Conservation (phyloP, 768 basidiomycete genomes). For the Suillus spraguei region DNA sequence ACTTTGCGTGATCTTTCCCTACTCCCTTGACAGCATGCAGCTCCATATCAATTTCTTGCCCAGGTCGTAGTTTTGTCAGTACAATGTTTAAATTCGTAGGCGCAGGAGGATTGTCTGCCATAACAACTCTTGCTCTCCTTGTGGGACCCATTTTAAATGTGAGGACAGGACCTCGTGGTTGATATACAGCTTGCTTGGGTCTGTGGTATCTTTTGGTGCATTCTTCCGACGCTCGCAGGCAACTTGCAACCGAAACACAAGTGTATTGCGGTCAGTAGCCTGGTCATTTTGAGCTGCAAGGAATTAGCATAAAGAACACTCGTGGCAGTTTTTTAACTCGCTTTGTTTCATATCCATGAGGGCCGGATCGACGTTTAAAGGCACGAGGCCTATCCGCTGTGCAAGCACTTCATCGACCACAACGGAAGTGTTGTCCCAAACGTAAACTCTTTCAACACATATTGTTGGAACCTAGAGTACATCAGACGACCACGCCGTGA, state of each 20-base stretch:
- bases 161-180: constrained; percentile 71
- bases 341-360: constrained; percentile 59
- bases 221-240: constrained; percentile 64
- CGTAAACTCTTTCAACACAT: constrained; percentile 87
- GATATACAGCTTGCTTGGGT: constrained; percentile 67
- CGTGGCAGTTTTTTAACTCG: constrained; percentile 22
- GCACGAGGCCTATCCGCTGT: constrained; percentile 90
- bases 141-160: constrained; percentile 75
- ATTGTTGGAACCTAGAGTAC: constrained; percentile 79
- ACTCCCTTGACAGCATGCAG: constrained; percentile 91
- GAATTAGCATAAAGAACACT: background rate
- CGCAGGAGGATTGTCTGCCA: constrained; percentile 53
- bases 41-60: constrained; percentile 84
- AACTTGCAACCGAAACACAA: constrained; percentile 81
- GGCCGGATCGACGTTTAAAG: constrained; percentile 83
- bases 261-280: constrained; percentile 87
- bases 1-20: constrained; percentile 96
- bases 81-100: constrained; percentile 84
- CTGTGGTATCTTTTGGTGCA: constrained; percentile 51
- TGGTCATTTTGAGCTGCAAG: constrained; percentile 46
- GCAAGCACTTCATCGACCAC: constrained; percentile 93
- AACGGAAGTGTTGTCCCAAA: constrained; percentile 94
- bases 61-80: constrained; percentile 88
- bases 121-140: constrained; percentile 78
- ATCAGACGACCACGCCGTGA: constrained; percentile 9